Evolutionary conservation across 768 basidiomycete genomes (phyloP), one percentile per base, ranked within the genome.

Genomic region (Xerocomellus amylosporus): DNA sequence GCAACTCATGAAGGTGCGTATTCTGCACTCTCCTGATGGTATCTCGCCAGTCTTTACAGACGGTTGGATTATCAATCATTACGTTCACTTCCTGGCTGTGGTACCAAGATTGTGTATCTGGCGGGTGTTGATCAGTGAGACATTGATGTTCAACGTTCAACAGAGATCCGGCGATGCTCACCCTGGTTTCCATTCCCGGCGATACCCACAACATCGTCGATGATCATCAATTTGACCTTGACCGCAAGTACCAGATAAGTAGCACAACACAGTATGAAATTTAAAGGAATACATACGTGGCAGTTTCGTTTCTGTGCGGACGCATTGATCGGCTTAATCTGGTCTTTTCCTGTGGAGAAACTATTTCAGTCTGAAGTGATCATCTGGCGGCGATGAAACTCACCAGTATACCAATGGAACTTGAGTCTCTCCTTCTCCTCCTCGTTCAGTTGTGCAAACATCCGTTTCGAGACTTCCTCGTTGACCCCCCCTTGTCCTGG

Each of bases 401-500:
- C 46, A 62, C 68, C 71, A 6, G 78, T 77, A 64, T 84, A 85
- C 80, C 84, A 79, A 68, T 80, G 79, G 57, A 83, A 77, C 56
- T 74, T 71, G 19, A 81, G 70, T 39, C 70, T 76, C 57, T 80
- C 65, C 62, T 80, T 73, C 41, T 74, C 73, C 37, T 75, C 74
- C 26, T 72, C 71, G 4, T 73, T 70, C 17, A 88, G 74, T 45
- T 68, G 69, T 20, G 73, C 76, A 69, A 79, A 88, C 73, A 89
- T 79, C 36, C 73, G 71, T 56, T 80, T 74, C 15, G 79, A 80
- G 19, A 89, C 85, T 67, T 85, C 77, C 57, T 86, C 84, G 65
- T 89, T 89, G 34, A 81, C 88, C 2, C 87, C 87, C 10, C 87
- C 87, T 66, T 86, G 85, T 60, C 79, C 79, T 1, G 85, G 85